Evolutionary conservation across 805 yeast species (phyloP), one percentile per base, ranked within the genome.

Genomic region (Saccharomycopsis capsularis): DNA sequence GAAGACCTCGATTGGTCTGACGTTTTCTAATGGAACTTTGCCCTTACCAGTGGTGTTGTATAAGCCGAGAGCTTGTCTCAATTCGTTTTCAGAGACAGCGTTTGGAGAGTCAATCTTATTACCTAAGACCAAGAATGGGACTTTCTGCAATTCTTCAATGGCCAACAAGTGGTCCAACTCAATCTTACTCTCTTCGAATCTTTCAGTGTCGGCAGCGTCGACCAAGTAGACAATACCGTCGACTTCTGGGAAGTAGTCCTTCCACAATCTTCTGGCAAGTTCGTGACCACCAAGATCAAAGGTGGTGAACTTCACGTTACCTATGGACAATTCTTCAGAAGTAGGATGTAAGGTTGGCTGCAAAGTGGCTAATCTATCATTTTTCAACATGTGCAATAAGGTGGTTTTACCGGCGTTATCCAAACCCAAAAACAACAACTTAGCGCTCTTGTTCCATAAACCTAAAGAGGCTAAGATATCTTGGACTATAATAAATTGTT

Each of bases 281-380:
- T 79, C 83, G 73, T 93, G 99, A 40, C 99, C 99, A 69, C 99
- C 99, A 59, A 93, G 76, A 68, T 93, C 99, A 61, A 93, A 93
- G 25, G 99, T 93, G 53, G 99, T 93, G 76, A 93, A 93, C 67
- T 91, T 83, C 55, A 91, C 95, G 59, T 85, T 84, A 59, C 98
- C 99, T 60, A 93, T 93, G 54, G 97, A 90, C 61, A 93, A 78
- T 67, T 93, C 99, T 69, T 93, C 99, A 23, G 96, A 88, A 18
- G 99, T 89, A 62, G 99, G 99, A 68, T 93, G 99, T 68, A 90
- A 80, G 25, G 99, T 93, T 60, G 99, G 99, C 68, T 89, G 96
- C 61, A 93, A 77, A 42, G 97, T 89, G 52, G 99, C 99, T 70
- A 93, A 78, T 70, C 99, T 82, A 69, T 93, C 99, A 64, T 93